These are phyloP conservation scores for Ustilago shanxiensis DNA, from an alignment of 1,284 basidiomycete species.

Conservation along the genomic window DNA sequence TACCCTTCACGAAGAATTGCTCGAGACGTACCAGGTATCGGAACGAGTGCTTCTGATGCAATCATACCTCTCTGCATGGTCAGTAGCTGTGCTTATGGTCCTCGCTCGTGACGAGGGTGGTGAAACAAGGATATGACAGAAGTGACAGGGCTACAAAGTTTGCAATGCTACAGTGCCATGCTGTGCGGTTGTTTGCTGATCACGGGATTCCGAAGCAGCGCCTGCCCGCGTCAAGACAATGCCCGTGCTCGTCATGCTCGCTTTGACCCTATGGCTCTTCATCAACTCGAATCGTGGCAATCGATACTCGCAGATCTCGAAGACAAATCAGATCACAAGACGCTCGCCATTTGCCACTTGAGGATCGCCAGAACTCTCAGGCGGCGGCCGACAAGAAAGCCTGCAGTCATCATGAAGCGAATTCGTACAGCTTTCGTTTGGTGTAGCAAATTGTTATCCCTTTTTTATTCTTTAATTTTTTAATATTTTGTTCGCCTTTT, in stretches of 20 bases:
- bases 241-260: background rate
- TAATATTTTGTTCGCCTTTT: too few species aligned
- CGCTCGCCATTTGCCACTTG: background rate
- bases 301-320: background rate
- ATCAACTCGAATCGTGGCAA: background rate
- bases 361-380: background rate
- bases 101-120: background rate
- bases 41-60: too few species aligned
- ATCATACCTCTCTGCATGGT: too few species aligned
- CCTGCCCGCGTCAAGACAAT: background rate
- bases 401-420: background rate
- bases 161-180: background rate
- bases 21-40: too few species aligned
- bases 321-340: background rate
- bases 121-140: background rate
- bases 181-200: background rate
- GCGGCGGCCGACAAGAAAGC: background rate
- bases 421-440: background rate
- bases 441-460: too few species aligned
- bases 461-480: too few species aligned
- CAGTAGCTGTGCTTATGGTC: too few species aligned
- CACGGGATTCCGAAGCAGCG: background rate
- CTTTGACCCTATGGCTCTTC: background rate
- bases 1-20: too few species aligned
- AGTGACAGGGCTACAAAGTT: too few species aligned